phyloP scores from a whole-genome alignment of 2,329 filamentous ascomycete species.

The Pseudocercospora vitis region DNA sequence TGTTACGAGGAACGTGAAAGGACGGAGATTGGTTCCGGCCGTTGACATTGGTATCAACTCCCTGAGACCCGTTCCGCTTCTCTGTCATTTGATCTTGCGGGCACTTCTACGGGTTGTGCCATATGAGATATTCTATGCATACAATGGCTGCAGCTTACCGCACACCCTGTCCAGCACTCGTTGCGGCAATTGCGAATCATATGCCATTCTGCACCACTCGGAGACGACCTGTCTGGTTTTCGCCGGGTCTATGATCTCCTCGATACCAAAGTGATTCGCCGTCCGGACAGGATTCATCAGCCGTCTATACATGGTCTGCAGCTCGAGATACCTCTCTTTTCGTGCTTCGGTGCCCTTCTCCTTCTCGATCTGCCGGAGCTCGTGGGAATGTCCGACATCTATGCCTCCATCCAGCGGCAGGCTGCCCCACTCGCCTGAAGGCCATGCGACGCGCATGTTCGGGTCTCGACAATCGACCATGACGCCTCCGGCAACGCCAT shows the following conservation, averaged over 20 bases:
- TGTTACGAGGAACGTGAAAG: too few species aligned
- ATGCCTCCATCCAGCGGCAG: slow-evolving; percentile 65
- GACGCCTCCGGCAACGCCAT: slow-evolving; percentile 64
- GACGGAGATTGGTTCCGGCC: too few species aligned
- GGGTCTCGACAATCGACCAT: slow-evolving; percentile 65
- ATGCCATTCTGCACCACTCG: slow-evolving; percentile 58
- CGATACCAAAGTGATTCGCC: slow-evolving; percentile 63
- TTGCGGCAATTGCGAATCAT: slow-evolving; percentile 53
- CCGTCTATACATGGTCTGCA: slow-evolving; percentile 61
- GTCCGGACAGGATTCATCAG: slow-evolving; percentile 66
- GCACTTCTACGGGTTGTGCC: too few species aligned
- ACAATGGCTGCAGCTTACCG: slow-evolving; percentile 36
- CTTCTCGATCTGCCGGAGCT: slow-evolving; percentile 57
- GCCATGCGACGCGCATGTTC: slow-evolving; percentile 63
- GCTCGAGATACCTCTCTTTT: slow-evolving; percentile 53
- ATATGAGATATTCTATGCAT: slow-evolving; percentile 31
- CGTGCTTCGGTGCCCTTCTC: slow-evolving; percentile 51
- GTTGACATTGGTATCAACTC: too few species aligned
- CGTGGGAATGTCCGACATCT: slow-evolving; percentile 62
- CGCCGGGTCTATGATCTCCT: slow-evolving; percentile 65
- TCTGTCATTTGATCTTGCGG: too few species aligned
- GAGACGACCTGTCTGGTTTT: slow-evolving; percentile 57
- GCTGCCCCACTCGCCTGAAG: slow-evolving; percentile 62
- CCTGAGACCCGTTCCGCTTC: too few species aligned
- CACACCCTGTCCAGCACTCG: slow-evolving; percentile 47